Percentiles rank a stretch among this genome's conserved stretches.
Conservation (phyloP, 1,284 basidiomycete species). For the Flammula alnicola region DNA sequence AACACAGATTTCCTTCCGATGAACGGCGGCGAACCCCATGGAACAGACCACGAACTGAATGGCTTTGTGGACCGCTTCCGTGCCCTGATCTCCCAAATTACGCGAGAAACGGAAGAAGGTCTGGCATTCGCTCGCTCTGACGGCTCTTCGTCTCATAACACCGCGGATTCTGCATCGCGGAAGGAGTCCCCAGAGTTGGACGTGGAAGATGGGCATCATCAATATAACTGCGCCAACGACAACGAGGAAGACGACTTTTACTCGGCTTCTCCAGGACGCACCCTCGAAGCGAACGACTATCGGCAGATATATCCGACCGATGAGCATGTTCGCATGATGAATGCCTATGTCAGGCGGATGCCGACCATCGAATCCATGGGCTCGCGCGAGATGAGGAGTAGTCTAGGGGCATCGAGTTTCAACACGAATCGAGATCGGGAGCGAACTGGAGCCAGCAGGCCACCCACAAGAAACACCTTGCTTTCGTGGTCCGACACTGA, state of each 20-base stretch:
- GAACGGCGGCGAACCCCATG: slow-evolving; percentile 5
- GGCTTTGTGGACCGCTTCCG: slow-evolving; percentile 56
- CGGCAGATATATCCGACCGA: slow-evolving; percentile 46
- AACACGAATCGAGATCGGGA: slow-evolving; percentile 26
- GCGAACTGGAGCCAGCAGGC: slow-evolving; percentile 30
- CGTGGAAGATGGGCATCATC: slow-evolving; percentile 20
- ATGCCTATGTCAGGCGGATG: slow-evolving; percentile 68
- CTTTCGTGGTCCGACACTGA: slow-evolving; percentile 27
- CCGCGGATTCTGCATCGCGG: slow-evolving; percentile 15
- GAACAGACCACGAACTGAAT: slow-evolving; percentile 21
- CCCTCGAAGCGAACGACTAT: slow-evolving; percentile 35
- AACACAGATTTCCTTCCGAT: slow-evolving; percentile 19
- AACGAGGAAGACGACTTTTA: slow-evolving; percentile 28
- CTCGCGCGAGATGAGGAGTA: slow-evolving; percentile 52
- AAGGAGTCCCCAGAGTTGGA: slow-evolving; percentile 15
- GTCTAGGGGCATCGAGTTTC: slow-evolving; percentile 33
- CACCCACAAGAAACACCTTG: slow-evolving; percentile 36
- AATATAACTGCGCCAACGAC: slow-evolving; percentile 16
- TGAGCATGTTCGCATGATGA: slow-evolving; percentile 61
- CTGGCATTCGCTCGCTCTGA: slow-evolving; percentile 42
- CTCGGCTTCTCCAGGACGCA: slow-evolving; percentile 16
- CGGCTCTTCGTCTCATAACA: slow-evolving; percentile 20
- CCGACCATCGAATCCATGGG: slow-evolving; percentile 77
- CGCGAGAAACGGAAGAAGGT: slow-evolving; percentile 56
- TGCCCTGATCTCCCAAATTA: slow-evolving; percentile 50